A percentile compares a stretch with the other conserved stretches of the same genome.
Evolutionary conservation across 179 eudicot genomes (phyloP).

Genomic region (Silene vulgaris): DNA sequence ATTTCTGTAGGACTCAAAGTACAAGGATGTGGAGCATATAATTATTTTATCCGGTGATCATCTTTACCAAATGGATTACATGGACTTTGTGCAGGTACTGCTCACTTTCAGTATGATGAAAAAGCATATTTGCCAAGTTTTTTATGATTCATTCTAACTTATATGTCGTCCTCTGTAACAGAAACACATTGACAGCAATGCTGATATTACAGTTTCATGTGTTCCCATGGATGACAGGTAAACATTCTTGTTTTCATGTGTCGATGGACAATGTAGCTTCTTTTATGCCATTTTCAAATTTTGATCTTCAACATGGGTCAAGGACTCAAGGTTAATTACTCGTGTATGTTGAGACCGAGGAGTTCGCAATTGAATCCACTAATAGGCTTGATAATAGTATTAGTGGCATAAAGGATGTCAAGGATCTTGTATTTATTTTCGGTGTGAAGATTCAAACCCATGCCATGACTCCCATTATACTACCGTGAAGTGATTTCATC

Average conservation of each 20-base stretch:
- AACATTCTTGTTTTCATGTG: not conserved
- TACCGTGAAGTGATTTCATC: too few relatives aligned
- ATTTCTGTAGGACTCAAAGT: constrained; percentile 60
- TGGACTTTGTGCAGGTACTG: constrained; percentile 70
- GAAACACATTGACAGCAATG: constrained; percentile 78
- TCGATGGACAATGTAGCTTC: not conserved
- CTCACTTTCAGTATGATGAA: not conserved
- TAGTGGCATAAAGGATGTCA: too few relatives aligned
- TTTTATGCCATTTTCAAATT: not conserved
- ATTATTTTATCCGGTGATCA: constrained; percentile 93
- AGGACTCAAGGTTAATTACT: not conserved
- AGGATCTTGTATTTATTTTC: too few relatives aligned
- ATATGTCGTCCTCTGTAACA: constrained; percentile 25
- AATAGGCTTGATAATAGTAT: too few relatives aligned
- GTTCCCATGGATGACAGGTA: constrained; percentile 91
- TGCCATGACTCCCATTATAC: too few relatives aligned
- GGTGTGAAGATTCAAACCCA: too few relatives aligned
- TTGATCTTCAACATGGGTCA: not conserved
- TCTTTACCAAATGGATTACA: constrained; percentile 86
- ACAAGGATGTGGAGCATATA: constrained; percentile 69
- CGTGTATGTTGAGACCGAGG: not conserved
- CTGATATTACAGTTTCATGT: constrained; percentile 92
- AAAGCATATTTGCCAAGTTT: not conserved
- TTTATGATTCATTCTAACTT: constrained; percentile 8
- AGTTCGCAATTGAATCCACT: too few relatives aligned